Conservation (phyloP, 805 yeast genomes). For the Pichia sporocuriosa region DNA sequence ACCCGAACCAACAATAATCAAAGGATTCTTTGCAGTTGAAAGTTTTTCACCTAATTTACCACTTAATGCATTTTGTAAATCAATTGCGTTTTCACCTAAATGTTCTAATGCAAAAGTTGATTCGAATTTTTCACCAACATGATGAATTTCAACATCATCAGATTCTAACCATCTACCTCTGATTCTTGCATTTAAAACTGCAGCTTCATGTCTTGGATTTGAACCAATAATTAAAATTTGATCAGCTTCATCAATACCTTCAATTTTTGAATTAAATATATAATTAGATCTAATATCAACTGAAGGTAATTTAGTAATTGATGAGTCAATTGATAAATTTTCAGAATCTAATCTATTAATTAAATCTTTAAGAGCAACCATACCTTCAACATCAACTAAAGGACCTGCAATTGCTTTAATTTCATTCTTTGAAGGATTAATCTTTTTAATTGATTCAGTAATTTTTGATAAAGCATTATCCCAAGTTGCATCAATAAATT, state of each 20-base stretch:
- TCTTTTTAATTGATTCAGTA: slow-evolving; percentile 50
- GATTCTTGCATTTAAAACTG: slow-evolving; percentile 77
- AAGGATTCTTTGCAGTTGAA: slow-evolving; percentile 60
- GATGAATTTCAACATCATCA: slow-evolving; percentile 53
- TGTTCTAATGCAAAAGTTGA: slow-evolving; percentile 64
- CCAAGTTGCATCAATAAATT: slow-evolving; percentile 75
- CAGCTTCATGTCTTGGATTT: slow-evolving; percentile 86
- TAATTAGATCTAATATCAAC: slow-evolving; percentile 73
- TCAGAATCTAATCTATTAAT: slow-evolving; percentile 74
- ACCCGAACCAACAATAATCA: slow-evolving; percentile 77
- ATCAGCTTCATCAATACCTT: slow-evolving; percentile 78
- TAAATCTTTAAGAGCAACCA: slow-evolving; percentile 77
- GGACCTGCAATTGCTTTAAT: slow-evolving; percentile 80
- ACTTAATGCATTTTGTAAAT: slow-evolving; percentile 50
- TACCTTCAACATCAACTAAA: slow-evolving; percentile 71
- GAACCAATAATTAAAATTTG: slow-evolving; percentile 76
- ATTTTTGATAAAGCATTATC: slow-evolving; percentile 73
- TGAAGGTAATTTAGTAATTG: slow-evolving; percentile 54
- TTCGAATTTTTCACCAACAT: slow-evolving; percentile 71
- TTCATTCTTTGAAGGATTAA: slow-evolving; percentile 60
- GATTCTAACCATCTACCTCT: slow-evolving; percentile 74
- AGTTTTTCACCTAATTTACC: slow-evolving; percentile 69
- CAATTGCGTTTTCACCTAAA: slow-evolving; percentile 54
- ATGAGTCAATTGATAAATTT: slow-evolving; percentile 67
- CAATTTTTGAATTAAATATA: slow-evolving; percentile 70